Evolutionary conservation across 2,329 filamentous ascomycete genomes (phyloP), one percentile per base, ranked within the genome.

Genomic region (Lecanicillium sp.): DNA sequence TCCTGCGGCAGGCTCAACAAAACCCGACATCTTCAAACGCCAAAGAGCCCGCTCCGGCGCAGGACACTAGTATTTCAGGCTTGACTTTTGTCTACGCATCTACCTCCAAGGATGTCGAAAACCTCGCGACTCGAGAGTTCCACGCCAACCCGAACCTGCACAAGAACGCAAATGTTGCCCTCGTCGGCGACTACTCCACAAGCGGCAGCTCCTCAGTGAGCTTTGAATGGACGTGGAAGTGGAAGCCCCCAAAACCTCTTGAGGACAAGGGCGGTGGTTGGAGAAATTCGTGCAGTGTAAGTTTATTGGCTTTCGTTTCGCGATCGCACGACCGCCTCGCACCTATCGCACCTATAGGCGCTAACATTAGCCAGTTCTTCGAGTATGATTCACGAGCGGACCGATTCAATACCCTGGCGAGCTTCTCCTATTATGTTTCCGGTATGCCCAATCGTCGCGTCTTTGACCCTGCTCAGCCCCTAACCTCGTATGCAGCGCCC

Each of bases 201-300:
- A 79, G 74, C 22, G 89, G 90, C n/a, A 86, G 71, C 52, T 69
- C 83, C 6, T 90, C 87, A 2, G 82, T 94, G 20, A 81, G 87
- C 25, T 96, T 96, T 56, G 84, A 90, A 47, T 98, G 90, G 88
- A 81, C 83, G 7, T 98, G 92, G 92, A 92, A 84, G 68, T 98
- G 90, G 88, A 87, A 84, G 56, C 87, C 92, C 8, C 92, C 92
- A 28, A 94, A 87, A 68, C 55, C 67, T 12, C 65, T 68, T 13
- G 89, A 96, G 56, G 89, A 96, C 57, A 79, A 78, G 52, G 86
- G 85, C 20, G 87, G 88, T 41, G 92, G 92, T 32, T 98, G 92
- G 90, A 85, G 87, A 55, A 97, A 94, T 56, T 85, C 83, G 51
- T 97, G 92, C 71, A 96, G 87, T 59, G 83, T 87, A 69, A 46